Conservation (phyloP, 495 filamentous ascomycete genomes). For the Tuber indicum region DNA sequence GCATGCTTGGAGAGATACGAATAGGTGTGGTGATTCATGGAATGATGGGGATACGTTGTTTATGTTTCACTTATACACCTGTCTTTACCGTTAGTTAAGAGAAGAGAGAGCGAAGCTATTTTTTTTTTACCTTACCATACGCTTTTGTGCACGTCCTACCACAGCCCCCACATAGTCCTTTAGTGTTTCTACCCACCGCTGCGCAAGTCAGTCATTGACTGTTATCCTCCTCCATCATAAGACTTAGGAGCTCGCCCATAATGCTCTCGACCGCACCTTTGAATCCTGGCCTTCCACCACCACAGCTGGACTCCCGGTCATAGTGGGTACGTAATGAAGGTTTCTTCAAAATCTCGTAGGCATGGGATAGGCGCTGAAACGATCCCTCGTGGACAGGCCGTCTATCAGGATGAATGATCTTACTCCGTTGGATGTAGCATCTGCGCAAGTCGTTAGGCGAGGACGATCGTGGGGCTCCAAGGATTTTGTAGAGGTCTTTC, state of each 20-base stretch:
- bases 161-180: no score
- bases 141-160: no score
- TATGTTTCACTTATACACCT: no score
- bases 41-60: no score
- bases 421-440: conserved; percentile 46
- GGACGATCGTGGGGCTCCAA: conserved; percentile 42
- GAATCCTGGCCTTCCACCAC: conserved; percentile 45
- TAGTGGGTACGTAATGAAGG: conserved; percentile 44
- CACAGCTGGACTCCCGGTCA: conserved; percentile 42
- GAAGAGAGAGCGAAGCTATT: no score
- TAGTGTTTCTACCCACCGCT: no score
- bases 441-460: conserved; percentile 45
- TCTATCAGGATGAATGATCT: conserved; percentile 47
- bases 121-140: no score
- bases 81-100: no score
- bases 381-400: conserved; percentile 43
- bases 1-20: no score
- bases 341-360: conserved; percentile 47
- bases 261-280: conserved; percentile 44
- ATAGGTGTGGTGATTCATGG: no score
- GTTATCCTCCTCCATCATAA: no score
- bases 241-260: conserved; percentile 46
- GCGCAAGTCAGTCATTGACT: no score
- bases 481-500: conserved; percentile 46
- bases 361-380: conserved; percentile 47